Evolutionary conservation across 495 filamentous ascomycete species (phyloP), one percentile per base, ranked within the genome.

Genomic region (Venustampulla echinocandica): DNA sequence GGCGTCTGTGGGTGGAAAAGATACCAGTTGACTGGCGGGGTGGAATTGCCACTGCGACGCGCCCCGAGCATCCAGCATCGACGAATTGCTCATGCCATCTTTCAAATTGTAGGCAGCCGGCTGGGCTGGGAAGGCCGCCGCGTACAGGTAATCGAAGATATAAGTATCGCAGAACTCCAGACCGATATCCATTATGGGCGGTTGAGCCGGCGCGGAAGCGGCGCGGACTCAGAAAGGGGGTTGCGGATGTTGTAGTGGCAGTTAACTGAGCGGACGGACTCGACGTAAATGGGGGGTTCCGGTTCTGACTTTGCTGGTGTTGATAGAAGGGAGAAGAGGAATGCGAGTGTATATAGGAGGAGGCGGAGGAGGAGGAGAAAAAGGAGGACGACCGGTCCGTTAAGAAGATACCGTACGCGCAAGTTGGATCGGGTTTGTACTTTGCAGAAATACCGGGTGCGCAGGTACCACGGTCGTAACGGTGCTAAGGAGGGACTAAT

Each of bases 141-240:
- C 81, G 63, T 95, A 97, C 45, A 87, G 52, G 55, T 78, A 76
- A 69, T 97, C 90, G 66, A 81, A 83, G 52, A 90, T 56, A 64
- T 83, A 85, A 64, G 80, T 89, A 66, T 97, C 92, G 65, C 75
- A 77, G 54, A 89, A 43, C 64, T 95, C 86, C 50, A 97, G 80
- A 23, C 89, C 76, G 69, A 94, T 77, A 77, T 97, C 90, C 90
- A 97, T 96, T n/a, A n/a, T n/a, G n/a, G n/a, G n/a, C n/a, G n/a
- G n/a, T n/a, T n/a, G n/a, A n/a, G n/a, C n/a, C n/a, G n/a, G n/a
- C n/a, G n/a, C n/a, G n/a, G n/a, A n/a, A n/a, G n/a, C n/a, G n/a
- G n/a, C n/a, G n/a, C n/a, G n/a, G n/a, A n/a, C n/a, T n/a, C n/a
- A n/a, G n/a, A n/a, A n/a, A n/a, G n/a, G n/a, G n/a, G n/a, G n/a